A percentile compares a stretch with the other conserved stretches of the same genome.
These are phyloP conservation scores for Termitomyces sp. DNA, from an alignment of 768 basidiomycete genomes.

Conservation along the genomic window DNA sequence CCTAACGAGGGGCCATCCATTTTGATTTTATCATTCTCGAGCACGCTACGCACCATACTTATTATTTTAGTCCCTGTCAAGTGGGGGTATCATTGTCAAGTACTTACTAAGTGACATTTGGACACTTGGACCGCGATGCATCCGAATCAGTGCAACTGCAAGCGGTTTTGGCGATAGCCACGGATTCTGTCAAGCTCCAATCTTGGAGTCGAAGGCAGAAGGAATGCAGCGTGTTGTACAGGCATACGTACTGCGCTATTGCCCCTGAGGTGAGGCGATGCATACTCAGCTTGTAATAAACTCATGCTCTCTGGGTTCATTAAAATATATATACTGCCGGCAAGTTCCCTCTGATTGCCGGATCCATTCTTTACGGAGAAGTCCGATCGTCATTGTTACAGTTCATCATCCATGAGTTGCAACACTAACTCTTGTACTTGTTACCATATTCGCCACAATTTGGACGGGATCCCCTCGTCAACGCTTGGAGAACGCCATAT, in stretches of 20 bases:
- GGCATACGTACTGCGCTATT: not conserved
- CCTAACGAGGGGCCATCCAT: too few relatives aligned
- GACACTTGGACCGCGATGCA: not conserved
- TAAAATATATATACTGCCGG: not conserved
- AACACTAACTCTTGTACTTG: not conserved
- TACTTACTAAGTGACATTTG: not conserved
- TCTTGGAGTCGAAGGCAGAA: not conserved
- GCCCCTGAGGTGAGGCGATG: not conserved
- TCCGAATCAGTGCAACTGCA: not conserved
- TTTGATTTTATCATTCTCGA: not conserved
- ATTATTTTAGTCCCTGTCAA: too few relatives aligned
- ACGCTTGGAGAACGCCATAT: not conserved
- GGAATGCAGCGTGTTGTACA: constrained; percentile 5
- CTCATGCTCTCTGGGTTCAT: not conserved
- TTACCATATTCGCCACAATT: not conserved
- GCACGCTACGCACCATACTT: not conserved
- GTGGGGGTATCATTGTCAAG: too few relatives aligned
- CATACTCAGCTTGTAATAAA: not conserved
- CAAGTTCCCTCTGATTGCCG: not conserved
- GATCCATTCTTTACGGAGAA: not conserved
- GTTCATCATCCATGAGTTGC: too few relatives aligned
- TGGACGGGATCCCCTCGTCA: not conserved
- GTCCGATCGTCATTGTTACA: not conserved
- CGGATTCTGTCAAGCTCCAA: constrained; percentile 2
- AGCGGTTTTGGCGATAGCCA: not conserved